A percentile compares a stretch with the other conserved stretches of the same genome.
Evolutionary conservation across 2,329 filamentous ascomycete genomes (phyloP).

Genomic region (Penicillium sp.): DNA sequence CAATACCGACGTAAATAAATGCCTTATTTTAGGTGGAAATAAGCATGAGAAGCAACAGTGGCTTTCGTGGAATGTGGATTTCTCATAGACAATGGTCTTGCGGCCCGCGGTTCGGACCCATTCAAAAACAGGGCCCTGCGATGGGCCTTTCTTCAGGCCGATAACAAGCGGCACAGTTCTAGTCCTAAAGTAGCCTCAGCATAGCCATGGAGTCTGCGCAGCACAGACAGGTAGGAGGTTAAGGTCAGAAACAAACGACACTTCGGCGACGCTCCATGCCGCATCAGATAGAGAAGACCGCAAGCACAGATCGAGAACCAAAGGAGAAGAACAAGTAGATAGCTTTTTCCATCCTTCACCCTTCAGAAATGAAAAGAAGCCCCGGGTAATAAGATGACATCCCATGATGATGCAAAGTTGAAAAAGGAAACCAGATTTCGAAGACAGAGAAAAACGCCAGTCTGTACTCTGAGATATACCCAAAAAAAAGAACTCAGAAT

Average conservation of each 20-base stretch:
- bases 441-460: slow-evolving; percentile 23
- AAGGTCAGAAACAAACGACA: slow-evolving; percentile 5
- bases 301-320: neutral
- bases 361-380: slow-evolving; percentile 22
- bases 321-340: slow-evolving; percentile 5
- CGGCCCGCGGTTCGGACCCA: neutral
- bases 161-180: neutral
- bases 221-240: neutral
- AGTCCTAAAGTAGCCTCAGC: neutral
- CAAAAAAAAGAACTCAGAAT: slow-evolving; percentile 29
- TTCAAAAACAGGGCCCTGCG: neutral
- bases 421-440: slow-evolving; percentile 18
- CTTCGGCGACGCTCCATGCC: neutral
- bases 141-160: neutral
- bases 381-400: slow-evolving; percentile 22
- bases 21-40: neutral
- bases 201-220: neutral
- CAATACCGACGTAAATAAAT: neutral
- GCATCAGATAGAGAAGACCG: neutral
- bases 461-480: slow-evolving; percentile 18
- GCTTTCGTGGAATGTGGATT: neutral
- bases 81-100: neutral
- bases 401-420: slow-evolving; percentile 23
- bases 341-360: slow-evolving; percentile 18
- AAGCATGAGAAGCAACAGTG: neutral